These are phyloP conservation scores for Arabidopsis hybrid DNA, from an alignment of 441 rosid genomes.

Conservation along the genomic window DNA sequence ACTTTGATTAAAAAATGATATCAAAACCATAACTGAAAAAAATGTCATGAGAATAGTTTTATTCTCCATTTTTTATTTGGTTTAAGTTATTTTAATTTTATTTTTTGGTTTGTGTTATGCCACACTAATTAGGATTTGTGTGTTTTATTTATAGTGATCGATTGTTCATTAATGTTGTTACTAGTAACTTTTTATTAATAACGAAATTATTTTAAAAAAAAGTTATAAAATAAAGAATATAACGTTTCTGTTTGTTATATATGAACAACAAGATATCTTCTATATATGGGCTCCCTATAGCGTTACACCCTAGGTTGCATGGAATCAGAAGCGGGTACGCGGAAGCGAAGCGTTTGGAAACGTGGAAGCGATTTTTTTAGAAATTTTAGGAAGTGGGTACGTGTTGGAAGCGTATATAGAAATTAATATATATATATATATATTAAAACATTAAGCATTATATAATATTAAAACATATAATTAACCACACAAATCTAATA, in stretches of 20 bases:
- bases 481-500: too few species aligned
- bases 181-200: neutral
- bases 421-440: too few species aligned
- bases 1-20: constrained; percentile 4
- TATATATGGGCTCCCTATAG: too few species aligned
- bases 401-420: too few species aligned
- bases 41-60: constrained; percentile 4
- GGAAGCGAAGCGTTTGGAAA: too few species aligned
- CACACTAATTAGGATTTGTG: neutral
- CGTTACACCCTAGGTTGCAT: too few species aligned
- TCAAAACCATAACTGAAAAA: constrained; percentile 15
- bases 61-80: constrained; percentile 10
- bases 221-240: neutral
- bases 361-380: too few species aligned
- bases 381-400: too few species aligned
- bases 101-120: neutral
- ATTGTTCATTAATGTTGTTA: neutral
- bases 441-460: too few species aligned
- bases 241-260: neutral
- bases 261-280: neutral
- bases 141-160: neutral
- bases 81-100: neutral
- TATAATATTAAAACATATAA: too few species aligned
- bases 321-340: too few species aligned
- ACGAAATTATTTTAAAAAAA: too few species aligned